phyloP scores from a whole-genome alignment of 345 rosid species.

The Brassica nigra region DNA sequence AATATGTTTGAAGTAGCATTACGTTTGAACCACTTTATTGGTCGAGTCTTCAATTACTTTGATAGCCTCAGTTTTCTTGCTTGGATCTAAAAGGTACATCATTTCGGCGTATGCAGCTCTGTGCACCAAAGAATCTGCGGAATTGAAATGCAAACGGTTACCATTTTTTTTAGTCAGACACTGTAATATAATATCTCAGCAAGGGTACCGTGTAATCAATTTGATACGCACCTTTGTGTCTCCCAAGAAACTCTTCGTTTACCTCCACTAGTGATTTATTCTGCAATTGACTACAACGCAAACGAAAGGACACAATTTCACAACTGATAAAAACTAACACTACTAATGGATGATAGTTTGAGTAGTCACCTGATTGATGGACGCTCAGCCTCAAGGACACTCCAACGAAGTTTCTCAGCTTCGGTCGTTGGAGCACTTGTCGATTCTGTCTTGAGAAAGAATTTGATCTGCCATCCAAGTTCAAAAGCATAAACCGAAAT shows the following conservation, averaged over 20 bases:
- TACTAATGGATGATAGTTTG: slow-evolving; percentile 5
- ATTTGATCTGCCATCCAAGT: slow-evolving; percentile 60
- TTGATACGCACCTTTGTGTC: slow-evolving; percentile 62
- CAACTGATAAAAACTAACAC: not conserved
- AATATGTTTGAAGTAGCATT: slow-evolving; percentile 32
- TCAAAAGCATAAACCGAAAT: slow-evolving; percentile 14
- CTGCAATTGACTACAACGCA: slow-evolving; percentile 69
- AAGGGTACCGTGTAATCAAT: slow-evolving; percentile 13
- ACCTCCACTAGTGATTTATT: slow-evolving; percentile 76
- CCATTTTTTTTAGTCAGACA: not conserved
- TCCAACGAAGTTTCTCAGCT: slow-evolving; percentile 83
- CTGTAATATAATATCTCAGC: not conserved
- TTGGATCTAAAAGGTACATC: slow-evolving; percentile 66
- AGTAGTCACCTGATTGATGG: slow-evolving; percentile 70
- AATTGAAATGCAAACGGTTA: slow-evolving; percentile 5
- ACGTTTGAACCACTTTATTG: slow-evolving; percentile 58
- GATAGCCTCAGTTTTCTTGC: slow-evolving; percentile 68
- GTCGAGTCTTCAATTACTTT: slow-evolving; percentile 75
- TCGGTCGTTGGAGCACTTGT: slow-evolving; percentile 66
- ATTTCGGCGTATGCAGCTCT: slow-evolving; percentile 95
- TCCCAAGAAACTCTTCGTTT: slow-evolving; percentile 67
- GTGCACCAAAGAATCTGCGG: slow-evolving; percentile 87
- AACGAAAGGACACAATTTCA: slow-evolving; percentile 14
- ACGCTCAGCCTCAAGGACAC: slow-evolving; percentile 90
- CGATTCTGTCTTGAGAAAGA: slow-evolving; percentile 72